Base-by-base conservation (phyloP, 768 basidiomycete species). In the Coprinellus micaceus region DNA sequence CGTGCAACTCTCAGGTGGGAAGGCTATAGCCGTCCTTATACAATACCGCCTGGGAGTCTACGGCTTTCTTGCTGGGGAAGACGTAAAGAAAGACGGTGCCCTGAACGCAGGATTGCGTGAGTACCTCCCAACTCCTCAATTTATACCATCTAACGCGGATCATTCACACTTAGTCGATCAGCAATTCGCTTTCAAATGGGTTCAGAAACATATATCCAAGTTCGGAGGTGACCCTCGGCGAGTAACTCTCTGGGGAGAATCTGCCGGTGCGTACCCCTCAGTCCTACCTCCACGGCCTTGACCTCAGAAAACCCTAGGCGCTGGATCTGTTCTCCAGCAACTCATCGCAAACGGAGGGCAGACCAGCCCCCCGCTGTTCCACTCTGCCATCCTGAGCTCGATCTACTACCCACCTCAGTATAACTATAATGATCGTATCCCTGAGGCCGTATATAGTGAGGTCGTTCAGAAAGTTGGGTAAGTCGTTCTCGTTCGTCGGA, bases 251-350 rank as follows among this genome's bases (percentile, higher is more conserved):
- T 77, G 75, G 76, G 77, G 77, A 2, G 64, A 75, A 63, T 76
- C 74, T 6, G 72, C 75, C 2, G 58, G 58, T 60, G 13, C 17
- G 56, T 37, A 40, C 21, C 39, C 22, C 13, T 40, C 3, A 10
- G 7, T 41, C 12, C 19, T n/a, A n/a, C n/a, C 5, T 33, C 12
- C 13, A 15, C 30, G 25, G 4, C 29, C 47, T 28, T 37, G 41
- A 22, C 41, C 19, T 44, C 13, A 44, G n/a, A 40, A n/a, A 5
- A 33, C 5, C 37, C 9, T 28, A 52, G 77, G 76, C 54, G 80
- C 74, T 40, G 79, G 79, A 2, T 80, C 80, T 3, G 79, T 81
- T 9, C 28, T 81, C 5, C 79, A 81, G 51, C 80, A 81, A 30
- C 49, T 80, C 0, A 61, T 82, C 33, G 80, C 80, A 9, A 67